Percentiles rank a stretch among this genome's conserved stretches.
Conservation (phyloP, 352 stramenopile species). For the Phytopythium kandeliae region DNA sequence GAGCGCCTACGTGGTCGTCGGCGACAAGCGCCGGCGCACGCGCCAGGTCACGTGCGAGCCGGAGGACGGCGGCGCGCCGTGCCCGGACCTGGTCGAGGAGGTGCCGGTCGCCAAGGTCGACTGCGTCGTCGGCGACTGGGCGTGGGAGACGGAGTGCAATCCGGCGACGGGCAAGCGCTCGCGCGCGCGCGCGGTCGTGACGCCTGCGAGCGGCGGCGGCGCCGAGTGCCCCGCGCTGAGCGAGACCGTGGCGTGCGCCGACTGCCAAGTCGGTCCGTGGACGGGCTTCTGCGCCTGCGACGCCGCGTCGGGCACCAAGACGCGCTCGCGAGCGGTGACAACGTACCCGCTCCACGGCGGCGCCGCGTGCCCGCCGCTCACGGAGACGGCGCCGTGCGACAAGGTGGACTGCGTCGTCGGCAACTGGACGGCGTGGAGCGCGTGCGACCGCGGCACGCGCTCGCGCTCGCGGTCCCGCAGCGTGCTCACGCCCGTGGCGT, state of each 20-base stretch:
- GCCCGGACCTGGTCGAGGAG: constrained; percentile 35
- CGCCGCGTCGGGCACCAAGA: constrained; percentile 23
- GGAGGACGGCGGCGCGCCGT: constrained; percentile 31
- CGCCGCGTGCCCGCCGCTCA: constrained; percentile 17
- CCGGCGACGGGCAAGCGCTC: constrained; percentile 22
- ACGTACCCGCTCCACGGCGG: constrained; percentile 19
- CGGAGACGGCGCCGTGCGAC: constrained; percentile 26
- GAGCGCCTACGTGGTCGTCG: constrained; percentile 29
- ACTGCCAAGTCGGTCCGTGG: constrained; percentile 33
- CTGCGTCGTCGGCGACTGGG: constrained; percentile 27
- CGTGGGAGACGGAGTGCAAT: constrained; percentile 17
- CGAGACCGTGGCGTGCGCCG: constrained; percentile 34
- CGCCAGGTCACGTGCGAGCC: constrained; percentile 28
- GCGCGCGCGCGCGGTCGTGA: constrained; percentile 26
- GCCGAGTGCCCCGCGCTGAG: constrained; percentile 30
- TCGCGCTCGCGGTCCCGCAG: constrained; percentile 36
- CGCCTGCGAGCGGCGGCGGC: constrained; percentile 22
- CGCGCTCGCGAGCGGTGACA: constrained; percentile 21
- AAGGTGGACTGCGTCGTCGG: constrained; percentile 38
- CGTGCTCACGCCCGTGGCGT: constrained; percentile 20
- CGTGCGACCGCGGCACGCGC: constrained; percentile 36
- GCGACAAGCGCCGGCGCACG: constrained; percentile 27
- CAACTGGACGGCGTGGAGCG: constrained; percentile 33
- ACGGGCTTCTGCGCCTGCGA: constrained; percentile 24
- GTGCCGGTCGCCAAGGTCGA: constrained; percentile 28